Conservation (phyloP, 2,329 filamentous ascomycete species). For the Colletotrichum sp. region DNA sequence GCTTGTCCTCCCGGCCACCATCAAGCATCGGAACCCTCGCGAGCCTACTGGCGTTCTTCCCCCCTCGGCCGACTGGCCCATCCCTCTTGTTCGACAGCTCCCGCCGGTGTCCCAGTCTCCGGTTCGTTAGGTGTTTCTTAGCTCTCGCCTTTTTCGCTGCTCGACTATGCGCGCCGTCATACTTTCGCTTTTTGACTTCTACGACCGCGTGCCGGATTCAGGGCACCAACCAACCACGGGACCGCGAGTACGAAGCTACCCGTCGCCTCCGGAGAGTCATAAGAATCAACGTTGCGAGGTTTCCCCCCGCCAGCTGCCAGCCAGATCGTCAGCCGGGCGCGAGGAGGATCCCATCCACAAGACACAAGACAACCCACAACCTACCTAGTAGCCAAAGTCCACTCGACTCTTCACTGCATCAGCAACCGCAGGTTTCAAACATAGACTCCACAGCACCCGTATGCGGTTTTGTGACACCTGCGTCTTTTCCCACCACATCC, state of each 20-base stretch:
- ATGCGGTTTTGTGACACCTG: slow-evolving; percentile 36
- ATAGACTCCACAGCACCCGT: slow-evolving; percentile 13
- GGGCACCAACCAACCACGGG: slow-evolving; percentile 10
- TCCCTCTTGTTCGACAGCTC: not conserved
- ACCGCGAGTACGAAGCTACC: slow-evolving; percentile 12
- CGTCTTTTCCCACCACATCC: slow-evolving; percentile 32
- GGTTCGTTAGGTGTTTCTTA: not conserved
- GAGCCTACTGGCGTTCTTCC: not conserved
- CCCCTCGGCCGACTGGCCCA: slow-evolving; percentile 3
- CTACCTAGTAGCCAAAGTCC: not conserved
- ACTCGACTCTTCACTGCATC: slow-evolving; percentile 17
- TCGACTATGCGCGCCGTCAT: slow-evolving; percentile 18
- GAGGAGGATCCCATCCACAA: slow-evolving; percentile 6
- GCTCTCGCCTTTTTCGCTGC: not conserved
- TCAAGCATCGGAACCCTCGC: slow-evolving; percentile 13
- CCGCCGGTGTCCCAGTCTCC: slow-evolving; percentile 8
- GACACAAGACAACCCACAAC: not conserved
- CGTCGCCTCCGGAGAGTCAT: slow-evolving; percentile 12
- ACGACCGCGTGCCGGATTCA: slow-evolving; percentile 8
- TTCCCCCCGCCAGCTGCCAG: not conserved
- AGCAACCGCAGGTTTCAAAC: slow-evolving; percentile 20
- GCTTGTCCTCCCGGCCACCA: slow-evolving; percentile 1
- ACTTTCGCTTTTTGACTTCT: slow-evolving; percentile 20
- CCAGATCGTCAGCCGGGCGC: not conserved
- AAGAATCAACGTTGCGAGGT: not conserved